Evolutionary conservation across 2,329 filamentous ascomycete genomes (phyloP).

Genomic region (Fusarium sp.): DNA sequence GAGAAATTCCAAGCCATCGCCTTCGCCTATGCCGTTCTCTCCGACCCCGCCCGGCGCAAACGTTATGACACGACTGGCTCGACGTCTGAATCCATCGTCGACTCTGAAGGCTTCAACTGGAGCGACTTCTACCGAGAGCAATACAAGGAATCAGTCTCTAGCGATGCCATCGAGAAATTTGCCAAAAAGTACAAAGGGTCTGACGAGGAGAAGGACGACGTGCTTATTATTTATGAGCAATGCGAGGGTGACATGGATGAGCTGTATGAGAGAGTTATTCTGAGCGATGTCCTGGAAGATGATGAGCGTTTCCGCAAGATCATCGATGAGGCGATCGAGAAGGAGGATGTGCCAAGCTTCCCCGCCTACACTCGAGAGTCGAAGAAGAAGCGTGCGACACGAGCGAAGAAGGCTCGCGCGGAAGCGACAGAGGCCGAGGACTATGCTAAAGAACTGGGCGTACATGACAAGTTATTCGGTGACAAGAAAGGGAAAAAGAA

Average conservation of each 20-base stretch:
- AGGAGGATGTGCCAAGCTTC: constrained; percentile 77
- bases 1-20: constrained; percentile 90
- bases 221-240: constrained; percentile 83
- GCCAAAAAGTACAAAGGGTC: constrained; percentile 86
- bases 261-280: constrained; percentile 88
- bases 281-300: constrained; percentile 86
- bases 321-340: constrained; percentile 84
- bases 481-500: constrained; percentile 63
- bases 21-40: constrained; percentile 94
- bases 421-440: constrained; percentile 83
- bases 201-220: constrained; percentile 85
- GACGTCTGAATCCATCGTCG: constrained; percentile 85
- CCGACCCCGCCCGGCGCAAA: constrained; percentile 83
- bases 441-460: constrained; percentile 81
- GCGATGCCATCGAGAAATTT: constrained; percentile 82
- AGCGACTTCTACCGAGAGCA: constrained; percentile 89
- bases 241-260: constrained; percentile 81
- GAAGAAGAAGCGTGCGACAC: constrained; percentile 73
- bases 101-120: constrained; percentile 91
- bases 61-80: constrained; percentile 94
- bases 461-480: constrained; percentile 79
- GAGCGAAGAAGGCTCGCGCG: constrained; percentile 73
- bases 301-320: constrained; percentile 87
- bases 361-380: constrained; percentile 81
- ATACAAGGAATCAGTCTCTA: constrained; percentile 82